Percentiles rank a stretch among this genome's conserved stretches.
Evolutionary conservation across 129 eudicot species (phyloP).

Genomic region (Tagetes patula): DNA sequence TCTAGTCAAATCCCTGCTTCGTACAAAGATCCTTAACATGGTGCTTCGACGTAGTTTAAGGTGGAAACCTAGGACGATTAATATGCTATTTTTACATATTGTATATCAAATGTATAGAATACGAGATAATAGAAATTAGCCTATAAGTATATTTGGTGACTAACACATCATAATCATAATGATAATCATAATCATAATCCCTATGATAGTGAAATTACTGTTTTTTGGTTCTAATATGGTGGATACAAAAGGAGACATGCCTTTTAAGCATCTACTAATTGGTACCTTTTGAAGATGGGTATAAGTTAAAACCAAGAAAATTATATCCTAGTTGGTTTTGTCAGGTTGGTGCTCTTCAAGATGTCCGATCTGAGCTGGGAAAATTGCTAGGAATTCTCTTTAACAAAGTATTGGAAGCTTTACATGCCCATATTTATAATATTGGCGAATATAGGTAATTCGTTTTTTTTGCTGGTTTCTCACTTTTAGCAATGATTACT

Average conservation of each 20-base stretch:
- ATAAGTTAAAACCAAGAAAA: slow-evolving; percentile 11
- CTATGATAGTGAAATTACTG: slow-evolving; percentile 15
- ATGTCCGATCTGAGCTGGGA: slow-evolving; percentile 88
- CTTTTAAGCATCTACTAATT: slow-evolving; percentile 5
- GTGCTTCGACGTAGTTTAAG: slow-evolving; percentile 17
- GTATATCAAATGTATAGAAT: neutral
- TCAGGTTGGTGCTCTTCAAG: slow-evolving; percentile 99
- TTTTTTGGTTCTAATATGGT: slow-evolving; percentile 10
- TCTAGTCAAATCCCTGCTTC: slow-evolving; percentile 15
- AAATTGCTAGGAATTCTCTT: slow-evolving; percentile 82
- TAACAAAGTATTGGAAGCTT: slow-evolving; percentile 86
- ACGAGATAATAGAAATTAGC: slow-evolving; percentile 9
- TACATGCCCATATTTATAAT: slow-evolving; percentile 96
- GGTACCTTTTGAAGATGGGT: slow-evolving; percentile 16
- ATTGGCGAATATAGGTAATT: slow-evolving; percentile 87
- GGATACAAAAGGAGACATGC: slow-evolving; percentile 14
- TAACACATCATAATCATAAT: slow-evolving; percentile 4
- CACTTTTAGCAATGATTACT: slow-evolving; percentile 2
- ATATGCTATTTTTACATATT: neutral
- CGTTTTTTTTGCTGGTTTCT: slow-evolving; percentile 17
- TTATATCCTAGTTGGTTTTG: slow-evolving; percentile 26
- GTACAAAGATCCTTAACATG: slow-evolving; percentile 8
- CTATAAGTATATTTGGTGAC: slow-evolving; percentile 16
- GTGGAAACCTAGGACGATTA: slow-evolving; percentile 1
- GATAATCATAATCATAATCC: neutral